Conservation (phyloP, 2,329 filamentous ascomycete species). For the Paraphaeosphaeria sporulosa region DNA sequence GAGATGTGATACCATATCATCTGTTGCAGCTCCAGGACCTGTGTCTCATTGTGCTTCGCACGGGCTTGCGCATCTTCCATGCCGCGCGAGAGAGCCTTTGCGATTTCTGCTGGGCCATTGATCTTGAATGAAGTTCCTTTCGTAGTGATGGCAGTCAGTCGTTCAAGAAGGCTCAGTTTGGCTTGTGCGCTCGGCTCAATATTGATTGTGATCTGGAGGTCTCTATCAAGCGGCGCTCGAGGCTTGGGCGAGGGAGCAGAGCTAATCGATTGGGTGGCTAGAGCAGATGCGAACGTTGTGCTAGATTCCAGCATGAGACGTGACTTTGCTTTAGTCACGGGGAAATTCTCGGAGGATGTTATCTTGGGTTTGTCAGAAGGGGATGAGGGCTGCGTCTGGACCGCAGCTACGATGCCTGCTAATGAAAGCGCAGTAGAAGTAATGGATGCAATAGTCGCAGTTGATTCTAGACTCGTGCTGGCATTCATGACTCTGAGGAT, state of each 20-base stretch:
- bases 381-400: not conserved
- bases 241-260: not conserved
- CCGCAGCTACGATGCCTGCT: not conserved
- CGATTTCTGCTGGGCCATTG: constrained; percentile 16
- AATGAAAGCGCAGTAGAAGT: not conserved
- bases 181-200: constrained; percentile 14
- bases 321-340: not conserved
- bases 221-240: not conserved
- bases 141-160: constrained; percentile 17
- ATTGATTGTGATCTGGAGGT: constrained; percentile 21
- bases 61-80: constrained; percentile 16
- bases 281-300: no score
- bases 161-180: constrained; percentile 18
- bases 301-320: no score
- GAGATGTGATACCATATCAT: not conserved
- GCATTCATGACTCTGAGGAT: not conserved
- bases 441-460: not conserved
- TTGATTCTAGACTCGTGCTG: not conserved
- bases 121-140: constrained; percentile 19
- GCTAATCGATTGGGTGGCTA: not conserved
- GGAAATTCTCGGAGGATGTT: not conserved
- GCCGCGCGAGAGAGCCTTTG: constrained; percentile 12
- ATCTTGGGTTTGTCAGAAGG: not conserved
- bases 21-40: constrained; percentile 1
- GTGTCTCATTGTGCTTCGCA: constrained; percentile 8